A percentile compares a stretch with the other conserved stretches of the same genome.
phyloP scores from a whole-genome alignment of 805 yeast genomes.

The Cyberlindnera xishuangbannaensis region DNA sequence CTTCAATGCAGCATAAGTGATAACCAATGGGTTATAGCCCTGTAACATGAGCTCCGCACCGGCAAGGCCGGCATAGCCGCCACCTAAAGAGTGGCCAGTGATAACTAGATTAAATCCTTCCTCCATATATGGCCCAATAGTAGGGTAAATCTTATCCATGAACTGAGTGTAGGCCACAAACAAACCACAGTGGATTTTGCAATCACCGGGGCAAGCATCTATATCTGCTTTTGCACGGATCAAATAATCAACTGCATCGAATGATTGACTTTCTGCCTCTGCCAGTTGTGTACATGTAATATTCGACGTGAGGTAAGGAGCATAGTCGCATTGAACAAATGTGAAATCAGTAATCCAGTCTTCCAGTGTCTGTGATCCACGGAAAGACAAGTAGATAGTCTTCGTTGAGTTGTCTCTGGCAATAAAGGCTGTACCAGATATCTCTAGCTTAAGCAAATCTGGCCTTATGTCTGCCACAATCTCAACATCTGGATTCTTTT shows the following conservation, averaged over 20 bases:
- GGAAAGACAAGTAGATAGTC: constrained; percentile 45
- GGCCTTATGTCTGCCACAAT: constrained; percentile 14
- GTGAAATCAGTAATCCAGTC: constrained; percentile 62
- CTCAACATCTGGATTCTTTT: neutral
- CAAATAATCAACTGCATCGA: neutral
- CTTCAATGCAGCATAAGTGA: constrained; percentile 61
- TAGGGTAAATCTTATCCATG: constrained; percentile 30
- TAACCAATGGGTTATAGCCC: constrained; percentile 48
- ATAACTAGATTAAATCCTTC: constrained; percentile 47
- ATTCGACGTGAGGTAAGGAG: constrained; percentile 30
- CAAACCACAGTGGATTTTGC: constrained; percentile 65
- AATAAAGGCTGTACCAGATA: constrained; percentile 50
- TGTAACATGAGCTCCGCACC: constrained; percentile 37
- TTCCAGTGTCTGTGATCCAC: constrained; percentile 58
- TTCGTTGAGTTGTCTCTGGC: constrained; percentile 41
- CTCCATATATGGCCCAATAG: constrained; percentile 27
- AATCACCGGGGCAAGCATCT: constrained; percentile 18
- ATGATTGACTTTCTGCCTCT: neutral
- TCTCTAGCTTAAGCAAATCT: constrained; percentile 27
- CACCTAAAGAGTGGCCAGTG: constrained; percentile 76
- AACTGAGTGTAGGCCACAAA: constrained; percentile 39
- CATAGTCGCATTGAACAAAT: constrained; percentile 39
- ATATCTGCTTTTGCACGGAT: neutral
- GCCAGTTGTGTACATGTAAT: constrained; percentile 1
- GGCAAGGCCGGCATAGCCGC: constrained; percentile 57